phyloP scores from a whole-genome alignment of 371 early-diverging fungal species.

The Dinochytrium kinnereticum region DNA sequence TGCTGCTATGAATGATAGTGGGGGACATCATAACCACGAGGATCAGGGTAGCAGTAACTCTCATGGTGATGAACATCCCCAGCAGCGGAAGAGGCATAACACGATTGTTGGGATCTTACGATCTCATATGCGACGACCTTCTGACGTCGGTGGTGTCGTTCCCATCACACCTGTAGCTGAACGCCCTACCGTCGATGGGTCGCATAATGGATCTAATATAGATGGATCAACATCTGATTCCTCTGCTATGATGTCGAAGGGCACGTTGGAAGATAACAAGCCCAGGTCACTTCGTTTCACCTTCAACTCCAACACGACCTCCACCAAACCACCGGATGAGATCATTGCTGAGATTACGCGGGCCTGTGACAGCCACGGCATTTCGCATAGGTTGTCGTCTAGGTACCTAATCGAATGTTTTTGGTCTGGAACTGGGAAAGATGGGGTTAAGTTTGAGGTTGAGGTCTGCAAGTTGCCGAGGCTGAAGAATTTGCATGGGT shows the following conservation, averaged over 20 bases:
- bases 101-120: constrained; percentile 62
- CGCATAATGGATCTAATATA: neutral
- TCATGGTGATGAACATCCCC: constrained; percentile 22
- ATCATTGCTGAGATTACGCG: constrained; percentile 51
- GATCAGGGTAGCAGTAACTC: no score
- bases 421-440: constrained; percentile 40
- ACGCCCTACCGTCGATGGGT: neutral
- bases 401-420: constrained; percentile 57
- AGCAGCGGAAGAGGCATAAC: constrained; percentile 54
- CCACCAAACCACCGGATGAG: constrained; percentile 64
- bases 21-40: neutral
- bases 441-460: constrained; percentile 56
- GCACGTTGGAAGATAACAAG: constrained; percentile 47
- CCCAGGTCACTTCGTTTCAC: constrained; percentile 66
- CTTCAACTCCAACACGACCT: constrained; percentile 65
- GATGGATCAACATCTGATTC: constrained; percentile 4
- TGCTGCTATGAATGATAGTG: neutral
- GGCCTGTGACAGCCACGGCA: constrained; percentile 44
- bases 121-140: constrained; percentile 47
- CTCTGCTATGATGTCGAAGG: neutral
- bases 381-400: constrained; percentile 38
- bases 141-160: constrained; percentile 36
- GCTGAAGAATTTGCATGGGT: constrained; percentile 63
- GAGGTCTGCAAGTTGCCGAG: constrained; percentile 63
- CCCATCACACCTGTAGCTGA: constrained; percentile 25